phyloP scores from a whole-genome alignment of 768 basidiomycete genomes.

The Mycena polygramma region DNA sequence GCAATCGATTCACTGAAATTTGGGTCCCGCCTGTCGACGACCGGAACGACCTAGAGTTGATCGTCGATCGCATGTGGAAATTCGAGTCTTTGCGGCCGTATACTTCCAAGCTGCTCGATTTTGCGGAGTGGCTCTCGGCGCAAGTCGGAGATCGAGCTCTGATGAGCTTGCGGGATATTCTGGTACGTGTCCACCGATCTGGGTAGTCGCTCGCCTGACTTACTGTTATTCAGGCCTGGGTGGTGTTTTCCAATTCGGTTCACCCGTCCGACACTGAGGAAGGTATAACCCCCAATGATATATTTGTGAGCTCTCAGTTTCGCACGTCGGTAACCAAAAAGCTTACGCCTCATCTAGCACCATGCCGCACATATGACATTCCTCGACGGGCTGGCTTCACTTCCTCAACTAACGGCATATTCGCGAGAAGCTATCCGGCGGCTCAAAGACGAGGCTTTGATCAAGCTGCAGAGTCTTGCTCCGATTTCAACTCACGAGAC shows the following conservation, averaged over 20 bases:
- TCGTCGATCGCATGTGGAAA: slow-evolving; percentile 80
- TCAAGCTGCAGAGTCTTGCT: slow-evolving; percentile 68
- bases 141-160: slow-evolving; percentile 73
- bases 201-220: background rate
- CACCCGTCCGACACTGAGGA: slow-evolving; percentile 48
- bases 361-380: slow-evolving; percentile 95
- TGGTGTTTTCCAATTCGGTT: slow-evolving; percentile 83
- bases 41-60: slow-evolving; percentile 79
- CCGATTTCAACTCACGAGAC: slow-evolving; percentile 55
- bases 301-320: slow-evolving; percentile 70
- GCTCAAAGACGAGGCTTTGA: slow-evolving; percentile 71
- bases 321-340: background rate
- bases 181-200: slow-evolving; percentile 64
- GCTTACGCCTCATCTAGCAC: slow-evolving; percentile 65
- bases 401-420: slow-evolving; percentile 79
- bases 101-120: slow-evolving; percentile 78
- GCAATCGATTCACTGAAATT: slow-evolving; percentile 98
- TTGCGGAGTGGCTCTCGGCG: slow-evolving; percentile 82
- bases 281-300: slow-evolving; percentile 57
- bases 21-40: slow-evolving; percentile 94
- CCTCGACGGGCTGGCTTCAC: slow-evolving; percentile 87
- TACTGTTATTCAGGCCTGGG: slow-evolving; percentile 79
- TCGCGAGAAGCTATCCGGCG: slow-evolving; percentile 68
- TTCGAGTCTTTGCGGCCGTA: slow-evolving; percentile 63
- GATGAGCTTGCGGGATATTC: slow-evolving; percentile 86